Percentiles rank a stretch among this genome's conserved stretches.
phyloP scores from a whole-genome alignment of 768 basidiomycete genomes.

The Kwoniella dendrophila region DNA sequence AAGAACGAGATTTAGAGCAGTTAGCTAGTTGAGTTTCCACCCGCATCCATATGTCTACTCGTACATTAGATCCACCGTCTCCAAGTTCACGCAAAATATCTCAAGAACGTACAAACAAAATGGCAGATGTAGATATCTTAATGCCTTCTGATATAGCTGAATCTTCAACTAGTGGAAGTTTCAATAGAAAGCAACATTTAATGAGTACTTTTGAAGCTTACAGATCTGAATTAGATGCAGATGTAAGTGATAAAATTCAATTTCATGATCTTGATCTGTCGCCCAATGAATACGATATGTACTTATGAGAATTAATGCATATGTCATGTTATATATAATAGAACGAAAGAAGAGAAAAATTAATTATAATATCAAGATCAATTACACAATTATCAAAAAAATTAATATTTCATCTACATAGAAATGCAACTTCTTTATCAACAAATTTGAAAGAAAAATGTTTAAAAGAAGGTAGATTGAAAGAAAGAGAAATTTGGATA shows the following conservation, averaged over 20 bases:
- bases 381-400: conserved; percentile 90
- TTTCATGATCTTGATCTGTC: background rate
- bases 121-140: conserved; percentile 31
- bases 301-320: background rate
- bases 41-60: background rate
- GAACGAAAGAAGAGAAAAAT: conserved; percentile 82
- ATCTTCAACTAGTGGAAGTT: conserved; percentile 26
- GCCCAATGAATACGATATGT: background rate
- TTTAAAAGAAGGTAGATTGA: conserved; percentile 58
- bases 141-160: conserved; percentile 35
- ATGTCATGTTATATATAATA: conserved; percentile 56
- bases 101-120: background rate
- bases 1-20: too few relatives aligned
- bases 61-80: background rate
- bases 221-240: conserved; percentile 41
- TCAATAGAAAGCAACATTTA: conserved; percentile 40
- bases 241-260: conserved; percentile 30
- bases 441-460: conserved; percentile 42
- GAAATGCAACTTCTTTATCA: conserved; percentile 58
- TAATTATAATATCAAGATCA: conserved; percentile 87
- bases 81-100: background rate
- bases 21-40: too few relatives aligned
- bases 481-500: conserved; percentile 68
- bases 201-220: conserved; percentile 45
- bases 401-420: conserved; percentile 88